Conservation (phyloP, 805 yeast genomes). For the Pichia pseudocactophila region DNA sequence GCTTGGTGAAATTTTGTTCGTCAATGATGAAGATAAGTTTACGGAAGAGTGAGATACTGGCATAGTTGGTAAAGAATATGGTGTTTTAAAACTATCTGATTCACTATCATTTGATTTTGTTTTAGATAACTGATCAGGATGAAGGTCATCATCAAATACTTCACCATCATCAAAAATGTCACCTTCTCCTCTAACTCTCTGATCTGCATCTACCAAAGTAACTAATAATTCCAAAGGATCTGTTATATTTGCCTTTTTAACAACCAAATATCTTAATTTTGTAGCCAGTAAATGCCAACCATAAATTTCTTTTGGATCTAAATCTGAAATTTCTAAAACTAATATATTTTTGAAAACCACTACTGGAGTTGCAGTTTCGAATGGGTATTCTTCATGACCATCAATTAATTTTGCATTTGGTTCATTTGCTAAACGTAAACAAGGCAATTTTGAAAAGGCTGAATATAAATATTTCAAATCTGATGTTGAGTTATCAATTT, state of each 20-base stretch:
- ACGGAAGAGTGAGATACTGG: conserved; percentile 12
- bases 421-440: conserved; percentile 52
- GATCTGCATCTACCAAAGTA: conserved; percentile 45
- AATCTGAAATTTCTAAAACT: conserved; percentile 49
- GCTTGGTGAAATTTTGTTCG: conserved; percentile 2
- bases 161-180: conserved; percentile 8
- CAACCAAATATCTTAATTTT: conserved; percentile 43
- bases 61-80: conserved; percentile 15
- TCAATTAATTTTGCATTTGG: conserved; percentile 47
- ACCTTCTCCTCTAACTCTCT: conserved; percentile 22
- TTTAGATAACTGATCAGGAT: conserved; percentile 2
- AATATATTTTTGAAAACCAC: conserved; percentile 51
- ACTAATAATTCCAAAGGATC: conserved; percentile 46
- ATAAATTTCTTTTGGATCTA: conserved; percentile 55
- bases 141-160: conserved; percentile 1
- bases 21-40: conserved; percentile 6
- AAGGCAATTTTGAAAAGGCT: conserved; percentile 58
- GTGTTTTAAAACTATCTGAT: conserved; percentile 10
- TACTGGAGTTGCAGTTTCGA: conserved; percentile 63
- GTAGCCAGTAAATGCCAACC: conserved; percentile 58
- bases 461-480: conserved; percentile 50
- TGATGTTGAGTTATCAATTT: conserved; percentile 31
- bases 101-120: conserved; percentile 2
- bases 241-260: conserved; percentile 41
- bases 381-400: conserved; percentile 62